These are phyloP conservation scores for Neophaeococcomyces aloes DNA, from an alignment of 2,329 filamentous ascomycete genomes.

Conservation along the genomic window DNA sequence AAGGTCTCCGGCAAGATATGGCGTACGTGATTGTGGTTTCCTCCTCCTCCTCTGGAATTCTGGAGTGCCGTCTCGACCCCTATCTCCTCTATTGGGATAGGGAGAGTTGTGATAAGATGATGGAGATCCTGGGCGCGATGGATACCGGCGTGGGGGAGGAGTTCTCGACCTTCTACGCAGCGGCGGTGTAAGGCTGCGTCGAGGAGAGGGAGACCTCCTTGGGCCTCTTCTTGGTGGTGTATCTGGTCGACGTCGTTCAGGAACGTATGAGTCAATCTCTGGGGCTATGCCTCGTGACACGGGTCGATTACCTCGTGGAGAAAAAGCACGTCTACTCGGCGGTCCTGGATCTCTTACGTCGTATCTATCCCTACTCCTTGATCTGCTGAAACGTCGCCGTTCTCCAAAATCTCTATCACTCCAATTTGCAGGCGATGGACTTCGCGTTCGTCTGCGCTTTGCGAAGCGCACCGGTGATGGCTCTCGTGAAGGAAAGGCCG, in stretches of 20 bases:
- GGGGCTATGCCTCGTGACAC: slow-evolving; percentile 20
- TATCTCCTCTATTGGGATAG: slow-evolving; percentile 6
- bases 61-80: background rate
- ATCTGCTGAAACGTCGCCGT: slow-evolving; percentile 25
- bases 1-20: slow-evolving; percentile 25
- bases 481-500: slow-evolving; percentile 13
- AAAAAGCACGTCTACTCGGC: slow-evolving; percentile 16
- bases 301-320: slow-evolving; percentile 26
- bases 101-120: slow-evolving; percentile 11
- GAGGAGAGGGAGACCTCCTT: slow-evolving; percentile 13
- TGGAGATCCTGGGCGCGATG: slow-evolving; percentile 6
- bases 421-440: slow-evolving; percentile 16
- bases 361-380: slow-evolving; percentile 29
- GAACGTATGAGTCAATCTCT: slow-evolving; percentile 21
- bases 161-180: slow-evolving; percentile 6
- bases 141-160: slow-evolving; percentile 9
- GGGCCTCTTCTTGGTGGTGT: slow-evolving; percentile 27
- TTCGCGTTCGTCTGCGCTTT: slow-evolving; percentile 21
- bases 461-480: slow-evolving; percentile 13
- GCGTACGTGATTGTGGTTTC: slow-evolving; percentile 10
- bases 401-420: slow-evolving; percentile 15
- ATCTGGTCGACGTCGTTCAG: slow-evolving; percentile 20
- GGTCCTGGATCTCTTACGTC: slow-evolving; percentile 27
- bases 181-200: slow-evolving; percentile 7
- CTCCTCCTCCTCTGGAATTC: slow-evolving; percentile 4